Percentiles rank a stretch among this genome's conserved stretches.
phyloP scores from a whole-genome alignment of 2,329 filamentous ascomycete species.

The Xylaria multiplex region DNA sequence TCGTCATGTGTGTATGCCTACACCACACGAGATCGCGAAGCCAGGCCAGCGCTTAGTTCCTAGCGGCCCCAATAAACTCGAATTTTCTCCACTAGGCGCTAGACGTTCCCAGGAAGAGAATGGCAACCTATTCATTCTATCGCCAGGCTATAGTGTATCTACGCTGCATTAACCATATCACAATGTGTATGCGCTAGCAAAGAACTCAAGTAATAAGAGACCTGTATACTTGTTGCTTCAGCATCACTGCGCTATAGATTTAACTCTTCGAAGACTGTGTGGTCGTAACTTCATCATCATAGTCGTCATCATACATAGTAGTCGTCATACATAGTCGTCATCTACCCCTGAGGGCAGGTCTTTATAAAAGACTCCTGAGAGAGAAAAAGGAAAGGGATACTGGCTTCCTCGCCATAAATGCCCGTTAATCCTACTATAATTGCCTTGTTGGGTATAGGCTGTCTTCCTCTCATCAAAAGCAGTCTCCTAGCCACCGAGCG shows the following conservation, averaged over 20 bases:
- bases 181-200: conserved; percentile 7
- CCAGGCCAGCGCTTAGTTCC: conserved; percentile 18
- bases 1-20: conserved; percentile 26
- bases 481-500: conserved; percentile 20
- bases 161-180: not conserved
- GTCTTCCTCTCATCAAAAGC: conserved; percentile 15
- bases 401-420: conserved; percentile 29
- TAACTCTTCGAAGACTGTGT: conserved; percentile 42
- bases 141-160: not conserved
- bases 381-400: conserved; percentile 24
- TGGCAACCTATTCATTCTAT: not conserved
- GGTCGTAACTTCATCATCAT: conserved; percentile 46
- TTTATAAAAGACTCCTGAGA: conserved; percentile 38
- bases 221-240: conserved; percentile 31
- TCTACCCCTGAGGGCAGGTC: conserved; percentile 46
- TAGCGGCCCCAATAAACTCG: conserved; percentile 10
- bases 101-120: not conserved
- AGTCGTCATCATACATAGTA: conserved; percentile 38
- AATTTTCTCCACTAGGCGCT: conserved; percentile 22
- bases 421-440: conserved; percentile 25
- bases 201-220: conserved; percentile 16
- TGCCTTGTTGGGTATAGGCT: conserved; percentile 18
- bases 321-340: conserved; percentile 44
- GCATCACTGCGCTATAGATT: conserved; percentile 31
- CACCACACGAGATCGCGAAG: conserved; percentile 28